Evolutionary conservation across 108 stramenopile species (phyloP), one percentile per base, ranked within the genome.

Genomic region (Pseudonitzschia multiseries): DNA sequence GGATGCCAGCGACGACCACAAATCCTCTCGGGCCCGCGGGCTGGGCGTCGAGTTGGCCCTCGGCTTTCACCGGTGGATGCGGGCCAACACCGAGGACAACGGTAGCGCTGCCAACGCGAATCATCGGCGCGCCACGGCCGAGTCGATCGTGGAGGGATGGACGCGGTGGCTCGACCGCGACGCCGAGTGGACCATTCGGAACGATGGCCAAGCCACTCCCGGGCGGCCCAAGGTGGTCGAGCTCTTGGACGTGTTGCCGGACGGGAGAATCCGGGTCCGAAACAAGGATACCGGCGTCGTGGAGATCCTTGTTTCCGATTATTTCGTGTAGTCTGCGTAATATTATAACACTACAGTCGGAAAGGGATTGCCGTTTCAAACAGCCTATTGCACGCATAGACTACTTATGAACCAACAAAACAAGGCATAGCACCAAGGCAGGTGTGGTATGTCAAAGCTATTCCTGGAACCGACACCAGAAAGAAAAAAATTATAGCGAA

Each of bases 281-380:
- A 52, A 54, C 33, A 64, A 69, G 53, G 65, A 65, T n/a, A 70
- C 83, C 62, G 84, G 84, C 8, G 59, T 5, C 2, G 69, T 67
- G 43, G 76, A 84, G 46, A 59, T 81, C 18, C 66, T 88, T 14
- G 75, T 81, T 29, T 74, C 84, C 1, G 87, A 88, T 41, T 88
- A 88, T 52, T 73, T 88, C 48, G 28, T 78, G 29, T 78, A 67
- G 52, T 26, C n/a, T n/a, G n/a, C n/a, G n/a, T n/a, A n/a, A n/a
- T n/a, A n/a, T n/a, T n/a, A n/a, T n/a, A n/a, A n/a, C n/a, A n/a
- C n/a, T n/a, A n/a, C n/a, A n/a, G n/a, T n/a, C n/a, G n/a, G n/a
- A n/a, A n/a, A n/a, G n/a, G n/a, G n/a, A n/a, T n/a, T n/a, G n/a
- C n/a, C n/a, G n/a, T n/a, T n/a, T n/a, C n/a, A n/a, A n/a, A n/a